phyloP scores from a whole-genome alignment of 1,284 basidiomycete species.

The Leccinum fallax region DNA sequence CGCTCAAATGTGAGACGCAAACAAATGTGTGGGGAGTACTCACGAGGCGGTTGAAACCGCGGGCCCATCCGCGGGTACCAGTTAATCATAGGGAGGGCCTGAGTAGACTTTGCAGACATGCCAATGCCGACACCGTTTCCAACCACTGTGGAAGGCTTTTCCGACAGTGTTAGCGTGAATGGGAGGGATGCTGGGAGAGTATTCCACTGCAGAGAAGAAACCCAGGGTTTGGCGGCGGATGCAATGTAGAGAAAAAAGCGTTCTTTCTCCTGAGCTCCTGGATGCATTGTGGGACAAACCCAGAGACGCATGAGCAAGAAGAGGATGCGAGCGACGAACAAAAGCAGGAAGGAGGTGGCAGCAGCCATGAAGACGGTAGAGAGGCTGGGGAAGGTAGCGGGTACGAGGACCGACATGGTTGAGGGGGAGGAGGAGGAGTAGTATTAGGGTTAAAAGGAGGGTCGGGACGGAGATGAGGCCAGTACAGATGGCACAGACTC shows the following conservation, averaged over 20 bases:
- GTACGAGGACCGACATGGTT: constrained; percentile 36
- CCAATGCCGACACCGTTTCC: constrained; percentile 6
- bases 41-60: constrained; percentile 36
- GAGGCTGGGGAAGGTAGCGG: constrained; percentile 32
- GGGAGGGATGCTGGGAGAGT: constrained; percentile 32
- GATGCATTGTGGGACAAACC: constrained; percentile 22
- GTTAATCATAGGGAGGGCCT: constrained; percentile 19
- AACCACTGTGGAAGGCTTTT: constrained; percentile 22
- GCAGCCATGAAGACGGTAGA: constrained; percentile 36
- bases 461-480: constrained; percentile 32
- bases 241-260: constrained; percentile 2
- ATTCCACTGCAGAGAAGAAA: constrained; percentile 26
- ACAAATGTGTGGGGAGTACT: constrained; percentile 10
- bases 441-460: constrained; percentile 21
- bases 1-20: constrained; percentile 2
- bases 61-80: constrained; percentile 29
- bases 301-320: constrained; percentile 33
- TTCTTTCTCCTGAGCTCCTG: constrained; percentile 22
- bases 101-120: constrained; percentile 13
- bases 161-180: constrained; percentile 24
- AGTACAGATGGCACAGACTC: constrained; percentile 9
- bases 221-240: constrained; percentile 16
- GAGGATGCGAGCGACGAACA: constrained; percentile 35
- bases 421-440: background rate
- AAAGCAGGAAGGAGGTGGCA: constrained; percentile 27